phyloP scores from a whole-genome alignment of 2,329 filamentous ascomycete genomes.

The Monosporascus sp. region DNA sequence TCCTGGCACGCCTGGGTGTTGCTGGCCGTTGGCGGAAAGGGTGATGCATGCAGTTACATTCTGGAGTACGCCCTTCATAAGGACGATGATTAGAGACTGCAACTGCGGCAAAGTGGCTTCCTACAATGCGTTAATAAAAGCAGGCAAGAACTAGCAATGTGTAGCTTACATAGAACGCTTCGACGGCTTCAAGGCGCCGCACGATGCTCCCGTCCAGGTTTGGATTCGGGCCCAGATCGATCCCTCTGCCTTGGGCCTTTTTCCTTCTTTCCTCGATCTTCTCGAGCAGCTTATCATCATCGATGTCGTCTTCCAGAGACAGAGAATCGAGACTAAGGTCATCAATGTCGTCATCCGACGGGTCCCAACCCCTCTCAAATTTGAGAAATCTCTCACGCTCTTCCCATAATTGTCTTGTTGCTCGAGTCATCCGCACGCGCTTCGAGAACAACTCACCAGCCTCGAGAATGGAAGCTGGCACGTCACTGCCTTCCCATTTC shows the following conservation, averaged over 20 bases:
- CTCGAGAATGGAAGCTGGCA: conserved; percentile 91
- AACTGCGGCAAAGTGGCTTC: conserved; percentile 73
- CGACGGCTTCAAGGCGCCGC: conserved; percentile 68
- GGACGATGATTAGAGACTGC: conserved; percentile 87
- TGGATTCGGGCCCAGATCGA: conserved; percentile 47
- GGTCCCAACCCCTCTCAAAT: conserved; percentile 84
- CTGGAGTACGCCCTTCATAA: conserved; percentile 80
- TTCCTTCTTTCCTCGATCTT: conserved; percentile 36
- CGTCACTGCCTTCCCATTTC: conserved; percentile 88
- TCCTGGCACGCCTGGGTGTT: conserved; percentile 36
- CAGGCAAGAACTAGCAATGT: background rate
- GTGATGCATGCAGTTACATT: conserved; percentile 82
- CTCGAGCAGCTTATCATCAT: conserved; percentile 33
- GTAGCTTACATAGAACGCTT: conserved; percentile 74
- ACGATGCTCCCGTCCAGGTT: conserved; percentile 49
- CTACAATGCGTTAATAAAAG: conserved; percentile 40
- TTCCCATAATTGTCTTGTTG: conserved; percentile 90
- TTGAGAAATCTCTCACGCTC: conserved; percentile 87
- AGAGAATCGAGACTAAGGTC: conserved; percentile 32
- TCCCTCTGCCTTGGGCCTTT: conserved; percentile 33
- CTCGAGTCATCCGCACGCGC: conserved; percentile 84
- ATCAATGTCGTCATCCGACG: conserved; percentile 38
- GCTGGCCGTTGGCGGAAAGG: conserved; percentile 44
- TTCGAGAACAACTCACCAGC: conserved; percentile 88
- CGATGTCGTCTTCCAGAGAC: conserved; percentile 21